phyloP scores from a whole-genome alignment of 2,329 filamentous ascomycete species.

The Alternaria arborescens region DNA sequence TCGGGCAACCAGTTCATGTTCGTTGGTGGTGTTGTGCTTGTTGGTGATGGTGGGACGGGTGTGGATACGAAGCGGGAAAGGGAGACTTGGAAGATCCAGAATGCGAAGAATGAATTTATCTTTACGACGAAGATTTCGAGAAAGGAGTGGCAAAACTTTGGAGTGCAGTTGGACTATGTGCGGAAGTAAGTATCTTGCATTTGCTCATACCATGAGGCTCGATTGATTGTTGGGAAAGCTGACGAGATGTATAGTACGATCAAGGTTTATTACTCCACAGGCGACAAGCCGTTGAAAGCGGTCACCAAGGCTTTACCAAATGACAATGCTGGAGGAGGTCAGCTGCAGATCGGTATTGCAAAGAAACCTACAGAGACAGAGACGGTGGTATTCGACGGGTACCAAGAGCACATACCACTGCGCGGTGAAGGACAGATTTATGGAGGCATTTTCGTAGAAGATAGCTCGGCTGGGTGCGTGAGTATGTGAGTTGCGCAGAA shows the following conservation, averaged over 20 bases:
- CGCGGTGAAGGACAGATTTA: slow-evolving; percentile 40
- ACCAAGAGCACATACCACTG: slow-evolving; percentile 30
- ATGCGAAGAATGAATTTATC: no score
- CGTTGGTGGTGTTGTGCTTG: slow-evolving; percentile 30
- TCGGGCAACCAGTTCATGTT: slow-evolving; percentile 38
- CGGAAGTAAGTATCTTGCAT: slow-evolving; percentile 26
- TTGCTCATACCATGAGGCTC: neutral
- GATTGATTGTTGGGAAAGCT: no score
- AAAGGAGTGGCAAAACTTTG: slow-evolving; percentile 40
- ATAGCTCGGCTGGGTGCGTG: slow-evolving; percentile 31
- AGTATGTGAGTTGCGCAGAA: slow-evolving; percentile 20
- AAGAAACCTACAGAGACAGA: slow-evolving; percentile 43
- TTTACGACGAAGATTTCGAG: no score
- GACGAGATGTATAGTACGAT: no score
- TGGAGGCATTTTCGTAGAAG: slow-evolving; percentile 45
- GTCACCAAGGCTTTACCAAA: slow-evolving; percentile 28
- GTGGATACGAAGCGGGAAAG: slow-evolving; percentile 14
- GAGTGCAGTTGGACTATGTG: slow-evolving; percentile 31
- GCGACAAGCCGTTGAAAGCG: neutral
- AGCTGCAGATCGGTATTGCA: slow-evolving; percentile 39
- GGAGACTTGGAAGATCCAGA: no score
- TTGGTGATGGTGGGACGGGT: slow-evolving; percentile 30
- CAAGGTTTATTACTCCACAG: no score
- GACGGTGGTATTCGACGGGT: slow-evolving; percentile 38
- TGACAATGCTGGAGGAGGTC: slow-evolving; percentile 36